Percentiles rank a stretch among this genome's conserved stretches.
Conservation (phyloP, 305 asterid genomes). For the Fraxinus platypoda region DNA sequence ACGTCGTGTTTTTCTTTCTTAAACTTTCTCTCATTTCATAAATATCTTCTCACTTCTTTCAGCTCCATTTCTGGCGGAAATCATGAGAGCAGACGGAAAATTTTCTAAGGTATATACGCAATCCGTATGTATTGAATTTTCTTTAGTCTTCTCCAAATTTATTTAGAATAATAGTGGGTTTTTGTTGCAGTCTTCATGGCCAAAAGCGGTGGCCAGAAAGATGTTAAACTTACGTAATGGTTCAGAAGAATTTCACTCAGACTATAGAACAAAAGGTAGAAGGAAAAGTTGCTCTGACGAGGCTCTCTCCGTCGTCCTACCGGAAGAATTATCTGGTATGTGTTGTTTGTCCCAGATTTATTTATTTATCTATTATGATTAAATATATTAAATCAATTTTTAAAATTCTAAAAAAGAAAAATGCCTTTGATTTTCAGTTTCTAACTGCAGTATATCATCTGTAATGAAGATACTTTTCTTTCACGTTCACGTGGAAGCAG, state of each 20-base stretch:
- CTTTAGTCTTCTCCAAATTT: not conserved
- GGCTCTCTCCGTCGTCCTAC: slow-evolving; percentile 60
- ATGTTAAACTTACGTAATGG: slow-evolving; percentile 60
- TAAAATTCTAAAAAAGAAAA: not conserved
- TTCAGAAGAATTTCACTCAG: slow-evolving; percentile 60
- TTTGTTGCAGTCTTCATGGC: slow-evolving; percentile 59
- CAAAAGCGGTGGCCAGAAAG: slow-evolving; percentile 59
- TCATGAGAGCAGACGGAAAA: slow-evolving; percentile 50
- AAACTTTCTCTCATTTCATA: slow-evolving; percentile 21
- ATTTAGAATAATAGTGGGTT: not conserved
- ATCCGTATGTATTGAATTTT: not conserved
- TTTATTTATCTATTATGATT: not conserved
- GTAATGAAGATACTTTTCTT: not conserved
- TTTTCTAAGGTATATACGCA: slow-evolving; percentile 39
- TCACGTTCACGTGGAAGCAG: slow-evolving; percentile 1
- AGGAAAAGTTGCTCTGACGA: slow-evolving; percentile 75
- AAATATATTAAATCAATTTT: not conserved
- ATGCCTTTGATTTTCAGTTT: no score
- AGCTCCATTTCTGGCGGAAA: slow-evolving; percentile 19
- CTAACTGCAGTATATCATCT: not conserved
- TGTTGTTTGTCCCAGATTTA: not conserved
- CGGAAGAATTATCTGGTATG: slow-evolving; percentile 75
- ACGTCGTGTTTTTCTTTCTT: slow-evolving; percentile 14
- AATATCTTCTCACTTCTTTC: slow-evolving; percentile 16
- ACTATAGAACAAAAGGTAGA: slow-evolving; percentile 51